These are phyloP conservation scores for Candida germanica DNA, from an alignment of 805 yeast genomes.

Conservation along the genomic window DNA sequence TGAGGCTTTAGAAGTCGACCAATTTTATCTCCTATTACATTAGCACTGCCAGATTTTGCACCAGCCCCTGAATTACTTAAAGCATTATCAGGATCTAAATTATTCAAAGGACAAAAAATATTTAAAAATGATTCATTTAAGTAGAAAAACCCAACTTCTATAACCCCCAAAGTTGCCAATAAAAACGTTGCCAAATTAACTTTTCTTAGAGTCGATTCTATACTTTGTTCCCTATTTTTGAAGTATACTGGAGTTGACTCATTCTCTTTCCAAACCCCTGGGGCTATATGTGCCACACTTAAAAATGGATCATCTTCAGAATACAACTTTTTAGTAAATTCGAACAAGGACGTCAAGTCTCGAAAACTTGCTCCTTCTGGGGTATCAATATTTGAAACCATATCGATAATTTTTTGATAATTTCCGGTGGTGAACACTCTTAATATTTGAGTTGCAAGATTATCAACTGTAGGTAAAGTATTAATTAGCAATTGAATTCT, in stretches of 20 bases:
- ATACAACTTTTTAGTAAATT: constrained; percentile 69
- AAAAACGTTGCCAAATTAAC: constrained; percentile 85
- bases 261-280: constrained; percentile 69
- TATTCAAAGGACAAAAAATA: constrained; percentile 78
- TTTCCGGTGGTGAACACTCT: constrained; percentile 71
- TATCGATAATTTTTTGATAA: constrained; percentile 68
- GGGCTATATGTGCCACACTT: constrained; percentile 64
- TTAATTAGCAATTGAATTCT: constrained; percentile 64
- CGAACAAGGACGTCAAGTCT: constrained; percentile 71
- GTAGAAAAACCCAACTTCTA: constrained; percentile 83
- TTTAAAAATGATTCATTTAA: constrained; percentile 82
- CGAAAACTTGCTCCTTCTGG: constrained; percentile 66
- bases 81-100: constrained; percentile 47
- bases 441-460: constrained; percentile 75
- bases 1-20: constrained; percentile 76
- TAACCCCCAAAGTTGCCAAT: constrained; percentile 79
- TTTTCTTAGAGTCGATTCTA: constrained; percentile 68
- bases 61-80: constrained; percentile 35
- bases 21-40: constrained; percentile 36
- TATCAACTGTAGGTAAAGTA: constrained; percentile 74
- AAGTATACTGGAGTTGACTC: constrained; percentile 54
- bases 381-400: constrained; percentile 63
- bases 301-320: constrained; percentile 71
- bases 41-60: constrained; percentile 30
- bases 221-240: constrained; percentile 57